Evolutionary conservation across 768 basidiomycete genomes (phyloP).

Genomic region (Hericium erinaceus): DNA sequence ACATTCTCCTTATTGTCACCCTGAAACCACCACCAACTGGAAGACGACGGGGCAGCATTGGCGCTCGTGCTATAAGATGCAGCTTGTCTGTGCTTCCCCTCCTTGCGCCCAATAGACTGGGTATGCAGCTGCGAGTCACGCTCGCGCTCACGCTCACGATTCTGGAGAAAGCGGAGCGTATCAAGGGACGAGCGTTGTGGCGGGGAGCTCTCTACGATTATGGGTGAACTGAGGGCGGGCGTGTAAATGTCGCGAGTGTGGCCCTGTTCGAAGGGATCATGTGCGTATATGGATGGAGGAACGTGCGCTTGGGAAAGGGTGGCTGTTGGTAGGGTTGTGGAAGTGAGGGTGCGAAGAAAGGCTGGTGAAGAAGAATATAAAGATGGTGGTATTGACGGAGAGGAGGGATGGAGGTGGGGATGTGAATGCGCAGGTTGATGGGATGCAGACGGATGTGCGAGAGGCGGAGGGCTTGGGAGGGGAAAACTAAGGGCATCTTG

Average conservation of each 20-base stretch:
- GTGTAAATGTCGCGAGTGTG: constrained; percentile 16
- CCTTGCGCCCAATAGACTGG: background rate
- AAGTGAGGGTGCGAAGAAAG: constrained; percentile 44
- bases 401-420: constrained; percentile 12
- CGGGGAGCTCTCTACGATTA: constrained; percentile 25
- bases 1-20: constrained; percentile 37
- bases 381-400: background rate
- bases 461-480: constrained; percentile 19
- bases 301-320: constrained; percentile 35
- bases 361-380: constrained; percentile 35
- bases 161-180: constrained; percentile 40
- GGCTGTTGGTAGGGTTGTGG: constrained; percentile 54
- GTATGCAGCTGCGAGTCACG: background rate
- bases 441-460: constrained; percentile 16
- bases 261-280: background rate
- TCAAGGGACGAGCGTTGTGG: constrained; percentile 46
- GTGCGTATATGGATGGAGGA: constrained; percentile 10
- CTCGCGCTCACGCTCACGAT: background rate
- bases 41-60: constrained; percentile 16
- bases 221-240: constrained; percentile 25
- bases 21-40: constrained; percentile 38
- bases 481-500: constrained; percentile 25
- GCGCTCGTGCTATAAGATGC: background rate
- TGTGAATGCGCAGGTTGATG: constrained; percentile 2
- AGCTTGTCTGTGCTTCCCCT: background rate